Base-by-base conservation (phyloP, 495 filamentous ascomycete species). In the Platismatia glauca region DNA sequence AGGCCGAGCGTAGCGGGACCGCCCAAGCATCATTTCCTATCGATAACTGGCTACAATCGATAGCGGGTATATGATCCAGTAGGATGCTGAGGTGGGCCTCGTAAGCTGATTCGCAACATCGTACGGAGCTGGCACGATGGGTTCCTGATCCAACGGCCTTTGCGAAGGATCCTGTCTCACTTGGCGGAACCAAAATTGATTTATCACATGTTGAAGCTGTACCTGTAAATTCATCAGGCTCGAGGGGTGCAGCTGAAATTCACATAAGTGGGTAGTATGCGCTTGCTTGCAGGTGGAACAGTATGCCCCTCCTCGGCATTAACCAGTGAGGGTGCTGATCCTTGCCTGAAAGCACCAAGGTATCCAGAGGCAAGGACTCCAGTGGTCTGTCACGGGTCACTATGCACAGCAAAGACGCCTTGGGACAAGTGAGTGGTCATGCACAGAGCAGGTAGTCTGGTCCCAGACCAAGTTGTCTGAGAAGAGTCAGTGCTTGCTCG, bases 221-320 rank as follows among this genome's bases (percentile, higher is more conserved):
- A 52, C 24, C 48, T 29, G 48, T 52, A 27, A 12, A 29, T 29
- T 52, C 48, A 31, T 31, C 15, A 53, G 50, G 50, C 13, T 33
- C 0, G 29, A 53, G 29, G 29, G 7, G 33, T 34, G 15, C 50
- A 53, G 50, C 50, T 53, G 50, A 22, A 33, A 53, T 20, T 53
- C 50, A 34, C 50, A 48, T 48, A 18, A 57, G 60, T 62, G 53
- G 55, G 52, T 48, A 33, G 50, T 33, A 53, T 53, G 44, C 61
- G 61, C 53, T 63, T 63, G 61, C 61, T 55, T 58, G 61, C 61
- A 63, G 61, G 18, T 31, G 61, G 44, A 63, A 12, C 24, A n/a
- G 39, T 58, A 55, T 57, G 34, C 44, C 61, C 61, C 61, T 35
- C 50, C 37, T 50, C 43, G 60, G 38, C 46, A 50, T 50, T 44